These are phyloP conservation scores for Ascochyta clinopodiicola DNA, from an alignment of 2,329 filamentous ascomycete genomes.

Conservation along the genomic window DNA sequence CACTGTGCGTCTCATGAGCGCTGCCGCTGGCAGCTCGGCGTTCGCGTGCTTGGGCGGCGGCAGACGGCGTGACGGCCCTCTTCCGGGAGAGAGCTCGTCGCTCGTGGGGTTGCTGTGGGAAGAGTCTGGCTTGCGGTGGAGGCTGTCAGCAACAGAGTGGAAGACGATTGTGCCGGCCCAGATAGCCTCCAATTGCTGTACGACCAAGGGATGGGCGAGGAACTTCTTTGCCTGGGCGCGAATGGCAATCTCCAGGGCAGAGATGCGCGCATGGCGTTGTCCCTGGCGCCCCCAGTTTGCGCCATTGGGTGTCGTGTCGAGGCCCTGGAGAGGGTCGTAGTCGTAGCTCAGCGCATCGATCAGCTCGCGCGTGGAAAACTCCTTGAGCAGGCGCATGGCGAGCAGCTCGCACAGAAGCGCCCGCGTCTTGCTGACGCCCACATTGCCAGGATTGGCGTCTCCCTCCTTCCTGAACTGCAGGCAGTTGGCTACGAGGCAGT, in stretches of 20 bases:
- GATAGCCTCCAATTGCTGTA: slow-evolving; percentile 94
- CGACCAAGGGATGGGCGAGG: slow-evolving; percentile 86
- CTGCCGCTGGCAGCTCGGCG: slow-evolving; percentile 33
- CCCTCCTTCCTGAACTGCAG: slow-evolving; percentile 91
- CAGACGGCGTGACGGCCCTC: slow-evolving; percentile 39
- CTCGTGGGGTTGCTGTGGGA: slow-evolving; percentile 33
- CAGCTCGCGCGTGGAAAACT: slow-evolving; percentile 86
- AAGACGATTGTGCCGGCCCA: slow-evolving; percentile 97
- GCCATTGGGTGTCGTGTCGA: slow-evolving; percentile 57
- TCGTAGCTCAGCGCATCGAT: slow-evolving; percentile 96
- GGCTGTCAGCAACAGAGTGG: slow-evolving; percentile 82
- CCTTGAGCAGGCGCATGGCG: slow-evolving; percentile 86
- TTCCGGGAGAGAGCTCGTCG: slow-evolving; percentile 36
- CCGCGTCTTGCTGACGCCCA: slow-evolving; percentile 81
- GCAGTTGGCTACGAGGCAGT: slow-evolving; percentile 91
- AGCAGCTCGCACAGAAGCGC: slow-evolving; percentile 90
- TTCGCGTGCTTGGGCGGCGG: slow-evolving; percentile 33
- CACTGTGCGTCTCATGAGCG: slow-evolving; percentile 72
- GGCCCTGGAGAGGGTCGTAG: slow-evolving; percentile 88
- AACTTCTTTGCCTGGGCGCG: slow-evolving; percentile 92
- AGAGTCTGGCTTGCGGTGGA: slow-evolving; percentile 69
- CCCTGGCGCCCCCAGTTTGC: slow-evolving; percentile 33
- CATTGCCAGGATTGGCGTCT: slow-evolving; percentile 80
- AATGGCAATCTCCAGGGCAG: slow-evolving; percentile 91
- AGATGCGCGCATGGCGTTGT: slow-evolving; percentile 74